These are phyloP conservation scores for Rostrohypoxylon terebratum DNA, from an alignment of 495 filamentous ascomycete genomes.

Conservation along the genomic window DNA sequence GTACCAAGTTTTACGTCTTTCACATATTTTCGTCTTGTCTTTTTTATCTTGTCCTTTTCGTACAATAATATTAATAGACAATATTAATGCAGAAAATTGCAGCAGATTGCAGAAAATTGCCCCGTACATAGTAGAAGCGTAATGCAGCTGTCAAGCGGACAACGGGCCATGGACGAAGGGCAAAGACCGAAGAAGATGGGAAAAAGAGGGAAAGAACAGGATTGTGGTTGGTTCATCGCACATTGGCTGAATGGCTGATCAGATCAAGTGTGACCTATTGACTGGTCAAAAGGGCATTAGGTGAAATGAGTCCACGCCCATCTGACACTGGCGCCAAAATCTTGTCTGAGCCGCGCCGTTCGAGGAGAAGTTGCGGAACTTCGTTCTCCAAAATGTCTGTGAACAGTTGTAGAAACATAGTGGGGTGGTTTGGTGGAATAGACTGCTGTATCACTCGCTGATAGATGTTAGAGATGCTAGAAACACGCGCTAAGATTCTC, in stretches of 20 bases:
- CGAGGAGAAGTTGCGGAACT: constrained; percentile 34
- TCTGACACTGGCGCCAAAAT: constrained; percentile 44
- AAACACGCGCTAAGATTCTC: constrained; percentile 4
- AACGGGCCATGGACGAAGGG: too few relatives aligned
- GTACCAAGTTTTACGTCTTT: not conserved
- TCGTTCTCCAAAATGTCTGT: constrained; percentile 13
- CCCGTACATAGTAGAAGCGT: not conserved
- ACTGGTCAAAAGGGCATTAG: constrained; percentile 34
- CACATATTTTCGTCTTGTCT: not conserved
- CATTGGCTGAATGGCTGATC: constrained; percentile 35
- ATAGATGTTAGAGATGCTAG: constrained; percentile 6
- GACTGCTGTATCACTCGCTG: constrained; percentile 31
- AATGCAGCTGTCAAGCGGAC: constrained; percentile 38
- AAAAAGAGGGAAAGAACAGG: constrained; percentile 2
- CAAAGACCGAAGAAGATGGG: not conserved
- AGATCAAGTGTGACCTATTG: constrained; percentile 38
- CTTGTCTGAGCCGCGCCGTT: constrained; percentile 41
- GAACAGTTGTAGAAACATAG: constrained; percentile 15
- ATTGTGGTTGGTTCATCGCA: constrained; percentile 26
- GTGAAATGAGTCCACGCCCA: constrained; percentile 36
- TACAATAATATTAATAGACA: constrained; percentile 8
- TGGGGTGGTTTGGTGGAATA: constrained; percentile 14
- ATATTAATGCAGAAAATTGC: constrained; percentile 23
- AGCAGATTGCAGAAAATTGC: not conserved
- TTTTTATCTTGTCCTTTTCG: constrained; percentile 1